phyloP scores from a whole-genome alignment of 1,284 basidiomycete genomes.

The Mycena citricolor region DNA sequence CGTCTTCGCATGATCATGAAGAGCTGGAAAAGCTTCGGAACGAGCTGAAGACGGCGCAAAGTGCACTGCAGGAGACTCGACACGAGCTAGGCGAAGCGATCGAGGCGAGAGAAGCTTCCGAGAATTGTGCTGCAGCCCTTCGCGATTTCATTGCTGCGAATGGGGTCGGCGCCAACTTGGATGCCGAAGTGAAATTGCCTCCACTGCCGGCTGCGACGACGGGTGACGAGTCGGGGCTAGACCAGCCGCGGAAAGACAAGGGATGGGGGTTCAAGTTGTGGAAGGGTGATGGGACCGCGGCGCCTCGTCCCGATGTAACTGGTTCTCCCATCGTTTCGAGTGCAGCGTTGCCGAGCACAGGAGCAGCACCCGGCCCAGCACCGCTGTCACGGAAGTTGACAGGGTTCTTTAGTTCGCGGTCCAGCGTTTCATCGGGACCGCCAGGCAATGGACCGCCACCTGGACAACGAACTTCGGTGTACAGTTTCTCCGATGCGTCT shows the following conservation, averaged over 20 bases:
- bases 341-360: background rate
- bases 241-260: constrained; percentile 32
- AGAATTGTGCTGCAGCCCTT: constrained; percentile 78
- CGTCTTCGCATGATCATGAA: constrained; percentile 20
- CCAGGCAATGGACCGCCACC: constrained; percentile 27
- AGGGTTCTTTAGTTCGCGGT: constrained; percentile 62
- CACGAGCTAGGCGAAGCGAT: constrained; percentile 72
- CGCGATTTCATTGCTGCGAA: constrained; percentile 84
- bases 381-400: constrained; percentile 61
- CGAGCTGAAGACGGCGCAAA: constrained; percentile 58
- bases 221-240: constrained; percentile 40
- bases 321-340: constrained; percentile 23
- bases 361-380: constrained; percentile 16
- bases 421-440: constrained; percentile 54
- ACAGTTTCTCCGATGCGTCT: constrained; percentile 54
- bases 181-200: constrained; percentile 47
- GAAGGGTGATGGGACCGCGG: constrained; percentile 40
- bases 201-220: constrained; percentile 54
- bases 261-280: constrained; percentile 66
- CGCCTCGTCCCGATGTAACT: constrained; percentile 15
- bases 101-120: constrained; percentile 86
- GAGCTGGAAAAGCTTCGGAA: constrained; percentile 61
- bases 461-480: constrained; percentile 43
- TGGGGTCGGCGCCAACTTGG: constrained; percentile 43
- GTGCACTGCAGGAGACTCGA: constrained; percentile 62